These are phyloP conservation scores for Serendipita sp. DNA, from an alignment of 768 basidiomycete species.

Conservation along the genomic window DNA sequence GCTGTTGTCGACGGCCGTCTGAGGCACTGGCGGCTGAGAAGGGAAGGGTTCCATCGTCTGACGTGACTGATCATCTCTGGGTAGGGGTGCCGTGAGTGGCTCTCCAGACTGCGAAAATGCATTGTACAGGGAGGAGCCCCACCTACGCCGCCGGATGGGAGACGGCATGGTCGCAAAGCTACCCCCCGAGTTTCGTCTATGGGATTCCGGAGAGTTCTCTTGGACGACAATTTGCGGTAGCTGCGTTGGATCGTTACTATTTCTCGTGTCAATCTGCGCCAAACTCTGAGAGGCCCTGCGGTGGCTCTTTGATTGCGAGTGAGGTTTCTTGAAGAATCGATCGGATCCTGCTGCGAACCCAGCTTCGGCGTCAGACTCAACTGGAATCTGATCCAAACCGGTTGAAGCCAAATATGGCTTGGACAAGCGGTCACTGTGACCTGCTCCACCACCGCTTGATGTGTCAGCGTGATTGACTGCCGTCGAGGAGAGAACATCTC, in stretches of 20 bases:
- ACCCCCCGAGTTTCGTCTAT: neutral
- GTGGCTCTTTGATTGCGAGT: conserved; percentile 11
- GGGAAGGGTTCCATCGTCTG: neutral
- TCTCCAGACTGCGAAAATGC: neutral
- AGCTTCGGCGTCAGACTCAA: conserved; percentile 67
- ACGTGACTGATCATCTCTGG: neutral
- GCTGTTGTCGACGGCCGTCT: neutral
- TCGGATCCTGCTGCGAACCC: conserved; percentile 45
- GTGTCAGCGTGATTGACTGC: conserved; percentile 12
- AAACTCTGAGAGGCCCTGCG: neutral
- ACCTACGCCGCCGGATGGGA: neutral
- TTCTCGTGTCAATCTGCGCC: neutral
- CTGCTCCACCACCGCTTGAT: conserved; percentile 15
- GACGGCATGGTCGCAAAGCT: neutral
- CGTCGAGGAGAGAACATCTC: conserved; percentile 1
- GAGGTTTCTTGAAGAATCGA: conserved; percentile 39
- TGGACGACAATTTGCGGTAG: neutral
- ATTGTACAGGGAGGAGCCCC: neutral
- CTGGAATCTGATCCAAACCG: conserved; percentile 22
- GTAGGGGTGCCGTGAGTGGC: neutral
- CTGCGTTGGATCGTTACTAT: neutral
- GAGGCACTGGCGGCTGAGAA: neutral
- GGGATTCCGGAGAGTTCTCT: neutral
- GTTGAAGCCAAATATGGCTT: conserved; percentile 34
- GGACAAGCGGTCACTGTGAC: conserved; percentile 14